phyloP scores from a whole-genome alignment of 805 yeast genomes.

The Kuraishia hungarica region DNA sequence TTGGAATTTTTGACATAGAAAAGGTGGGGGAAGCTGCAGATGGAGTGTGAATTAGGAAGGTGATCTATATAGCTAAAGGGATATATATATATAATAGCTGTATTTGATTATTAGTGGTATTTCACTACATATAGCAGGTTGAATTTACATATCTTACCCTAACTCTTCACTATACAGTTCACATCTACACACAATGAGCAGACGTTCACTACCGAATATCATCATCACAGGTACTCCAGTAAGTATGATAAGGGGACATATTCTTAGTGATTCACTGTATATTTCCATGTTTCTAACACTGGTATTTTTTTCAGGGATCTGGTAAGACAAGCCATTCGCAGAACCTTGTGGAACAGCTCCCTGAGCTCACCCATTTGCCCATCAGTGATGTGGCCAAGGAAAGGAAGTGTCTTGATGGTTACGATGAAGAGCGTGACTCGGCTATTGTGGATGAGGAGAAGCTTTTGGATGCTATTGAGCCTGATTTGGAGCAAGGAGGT shows the following conservation, averaged over 20 bases:
- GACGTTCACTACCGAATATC: conserved; percentile 54
- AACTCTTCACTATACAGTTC: background rate
- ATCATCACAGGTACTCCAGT: conserved; percentile 93
- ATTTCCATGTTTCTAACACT: conserved; percentile 15
- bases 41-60: background rate
- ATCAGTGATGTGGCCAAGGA: conserved; percentile 80
- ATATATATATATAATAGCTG: too few species aligned
- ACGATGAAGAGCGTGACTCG: conserved; percentile 78
- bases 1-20: background rate
- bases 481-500: conserved; percentile 77
- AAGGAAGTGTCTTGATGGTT: conserved; percentile 70
- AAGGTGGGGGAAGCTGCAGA: background rate
- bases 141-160: too few species aligned
- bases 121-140: too few species aligned
- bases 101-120: too few species aligned
- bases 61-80: too few species aligned
- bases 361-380: conserved; percentile 43
- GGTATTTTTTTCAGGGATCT: conserved; percentile 37
- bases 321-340: conserved; percentile 73
- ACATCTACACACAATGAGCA: conserved; percentile 11
- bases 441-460: conserved; percentile 90
- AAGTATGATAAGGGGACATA: conserved; percentile 23
- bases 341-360: conserved; percentile 40
- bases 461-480: conserved; percentile 73
- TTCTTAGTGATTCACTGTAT: too few species aligned